These are phyloP conservation scores for Gigaspora rosea DNA, from an alignment of 192 early-diverging fungal genomes.

Conservation along the genomic window DNA sequence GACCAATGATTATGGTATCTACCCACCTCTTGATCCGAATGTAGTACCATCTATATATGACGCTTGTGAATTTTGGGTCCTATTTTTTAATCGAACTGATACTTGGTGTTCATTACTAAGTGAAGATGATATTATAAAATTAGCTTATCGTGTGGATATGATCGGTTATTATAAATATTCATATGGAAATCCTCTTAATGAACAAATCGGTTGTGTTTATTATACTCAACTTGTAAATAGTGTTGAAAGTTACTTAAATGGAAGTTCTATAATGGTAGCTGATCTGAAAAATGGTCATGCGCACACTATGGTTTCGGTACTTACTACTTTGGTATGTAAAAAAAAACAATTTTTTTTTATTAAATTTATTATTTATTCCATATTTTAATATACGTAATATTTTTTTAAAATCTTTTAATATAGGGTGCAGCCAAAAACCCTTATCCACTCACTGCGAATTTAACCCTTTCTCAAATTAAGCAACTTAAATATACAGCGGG, in stretches of 20 bases:
- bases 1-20: neutral
- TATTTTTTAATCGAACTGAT: neutral
- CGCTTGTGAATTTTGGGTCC: neutral
- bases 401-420: neutral
- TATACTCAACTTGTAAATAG: neutral
- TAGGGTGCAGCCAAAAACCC: neutral
- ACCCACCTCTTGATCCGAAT: neutral
- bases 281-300: neutral
- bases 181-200: neutral
- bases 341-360: neutral
- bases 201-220: neutral
- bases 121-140: neutral
- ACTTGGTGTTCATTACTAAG: constrained; percentile 12
- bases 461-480: neutral
- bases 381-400: neutral
- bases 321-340: constrained; percentile 9
- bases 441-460: neutral
- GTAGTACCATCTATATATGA: neutral
- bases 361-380: neutral
- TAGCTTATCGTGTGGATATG: neutral
- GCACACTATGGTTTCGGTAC: neutral
- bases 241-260: neutral
- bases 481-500: neutral
- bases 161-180: neutral
- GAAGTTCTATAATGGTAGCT: neutral